Conservation (phyloP, 1,139 yeast genomes). For the Entelexis paramagnoliae region DNA sequence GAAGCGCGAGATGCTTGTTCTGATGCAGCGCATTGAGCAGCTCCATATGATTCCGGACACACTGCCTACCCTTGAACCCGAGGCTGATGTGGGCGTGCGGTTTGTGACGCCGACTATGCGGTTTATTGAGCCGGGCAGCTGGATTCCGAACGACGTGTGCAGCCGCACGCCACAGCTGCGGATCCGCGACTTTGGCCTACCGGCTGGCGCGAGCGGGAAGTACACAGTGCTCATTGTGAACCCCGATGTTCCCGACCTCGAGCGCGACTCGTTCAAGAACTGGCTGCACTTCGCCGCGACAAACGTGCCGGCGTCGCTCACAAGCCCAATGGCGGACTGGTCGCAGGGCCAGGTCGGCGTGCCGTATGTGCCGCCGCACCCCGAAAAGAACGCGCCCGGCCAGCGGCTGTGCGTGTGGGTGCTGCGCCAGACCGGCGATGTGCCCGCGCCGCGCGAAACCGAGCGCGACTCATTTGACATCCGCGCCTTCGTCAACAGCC, state of each 20-base stretch:
- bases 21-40: slow-evolving; percentile 85
- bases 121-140: slow-evolving; percentile 71
- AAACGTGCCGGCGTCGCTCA: slow-evolving; percentile 53
- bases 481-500: slow-evolving; percentile 48
- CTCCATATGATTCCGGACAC: slow-evolving; percentile 86
- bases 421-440: slow-evolving; percentile 49
- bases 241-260: slow-evolving; percentile 82
- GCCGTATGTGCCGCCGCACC: slow-evolving; percentile 72
- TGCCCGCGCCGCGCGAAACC: slow-evolving; percentile 22
- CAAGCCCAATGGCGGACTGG: slow-evolving; percentile 48
- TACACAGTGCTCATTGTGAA: slow-evolving; percentile 77
- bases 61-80: slow-evolving; percentile 77
- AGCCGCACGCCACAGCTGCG: slow-evolving; percentile 62
- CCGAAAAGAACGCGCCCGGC: slow-evolving; percentile 73
- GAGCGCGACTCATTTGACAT: slow-evolving; percentile 53
- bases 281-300: slow-evolving; percentile 69
- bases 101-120: slow-evolving; percentile 58
- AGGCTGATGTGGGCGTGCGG: slow-evolving; percentile 61
- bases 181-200: slow-evolving; percentile 51
- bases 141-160: slow-evolving; percentile 64
- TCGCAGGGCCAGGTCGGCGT: slow-evolving; percentile 35
- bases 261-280: slow-evolving; percentile 57
- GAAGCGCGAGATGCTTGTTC: slow-evolving; percentile 51
- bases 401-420: slow-evolving; percentile 91
- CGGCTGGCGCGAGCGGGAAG: slow-evolving; percentile 32